Conservation (phyloP, 2,329 filamentous ascomycete genomes). For the Exophiala sp. region DNA sequence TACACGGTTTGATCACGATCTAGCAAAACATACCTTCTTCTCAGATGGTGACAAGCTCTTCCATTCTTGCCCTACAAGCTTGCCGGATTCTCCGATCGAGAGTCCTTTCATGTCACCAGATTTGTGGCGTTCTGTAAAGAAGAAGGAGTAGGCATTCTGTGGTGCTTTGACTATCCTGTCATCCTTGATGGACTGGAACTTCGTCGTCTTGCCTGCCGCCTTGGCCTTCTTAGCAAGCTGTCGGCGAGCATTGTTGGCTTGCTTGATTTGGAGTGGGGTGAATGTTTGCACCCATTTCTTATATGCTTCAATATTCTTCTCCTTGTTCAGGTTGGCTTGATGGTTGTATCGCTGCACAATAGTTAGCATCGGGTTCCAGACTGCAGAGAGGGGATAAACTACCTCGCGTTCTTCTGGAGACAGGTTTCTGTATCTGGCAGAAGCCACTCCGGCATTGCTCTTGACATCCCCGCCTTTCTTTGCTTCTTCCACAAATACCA, state of each 20-base stretch:
- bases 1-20: too few species aligned
- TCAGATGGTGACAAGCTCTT: constrained; percentile 37
- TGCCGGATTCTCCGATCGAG: constrained; percentile 35
- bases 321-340: constrained; percentile 44
- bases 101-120: constrained; percentile 50
- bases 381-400: constrained; percentile 12
- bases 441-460: constrained; percentile 14
- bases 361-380: neutral
- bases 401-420: constrained; percentile 36
- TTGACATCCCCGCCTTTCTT: constrained; percentile 3
- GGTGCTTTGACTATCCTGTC: constrained; percentile 48
- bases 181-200: constrained; percentile 43
- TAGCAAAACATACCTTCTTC: constrained; percentile 34
- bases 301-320: constrained; percentile 41
- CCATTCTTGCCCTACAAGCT: constrained; percentile 45
- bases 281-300: constrained; percentile 51
- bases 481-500: constrained; percentile 28
- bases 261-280: constrained; percentile 52
- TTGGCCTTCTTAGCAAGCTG: constrained; percentile 27
- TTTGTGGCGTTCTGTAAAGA: constrained; percentile 40
- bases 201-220: constrained; percentile 15
- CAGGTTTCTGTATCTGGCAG: constrained; percentile 33
- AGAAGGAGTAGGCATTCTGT: constrained; percentile 39
- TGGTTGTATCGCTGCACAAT: constrained; percentile 49
- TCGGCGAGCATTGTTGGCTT: constrained; percentile 54